These are phyloP conservation scores for Colletotrichum horii DNA, from an alignment of 2,329 filamentous ascomycete genomes.

Conservation along the genomic window DNA sequence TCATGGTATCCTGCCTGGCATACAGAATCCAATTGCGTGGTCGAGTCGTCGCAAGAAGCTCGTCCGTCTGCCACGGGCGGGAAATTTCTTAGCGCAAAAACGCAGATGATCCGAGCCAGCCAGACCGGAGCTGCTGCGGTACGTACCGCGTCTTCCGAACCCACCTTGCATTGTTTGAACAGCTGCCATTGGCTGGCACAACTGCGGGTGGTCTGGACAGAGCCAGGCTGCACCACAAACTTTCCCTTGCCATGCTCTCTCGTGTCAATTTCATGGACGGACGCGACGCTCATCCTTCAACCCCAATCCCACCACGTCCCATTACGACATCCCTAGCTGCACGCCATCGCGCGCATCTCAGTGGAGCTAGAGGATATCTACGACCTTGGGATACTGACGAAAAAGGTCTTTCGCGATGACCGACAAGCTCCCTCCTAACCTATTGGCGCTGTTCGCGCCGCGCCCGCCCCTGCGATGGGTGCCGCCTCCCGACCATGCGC, in stretches of 20 bases:
- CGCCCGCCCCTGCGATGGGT: constrained; percentile 91
- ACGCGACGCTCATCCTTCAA: constrained; percentile 1
- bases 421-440: constrained; percentile 91
- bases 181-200: background rate
- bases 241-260: constrained; percentile 1
- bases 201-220: background rate
- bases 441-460: constrained; percentile 93
- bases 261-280: constrained; percentile 8
- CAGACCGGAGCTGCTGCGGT: background rate
- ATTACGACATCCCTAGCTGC: background rate
- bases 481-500: constrained; percentile 79
- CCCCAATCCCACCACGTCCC: background rate
- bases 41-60: background rate
- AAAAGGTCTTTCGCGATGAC: constrained; percentile 69
- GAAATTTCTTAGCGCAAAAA: constrained; percentile 22
- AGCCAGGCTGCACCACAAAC: constrained; percentile 15
- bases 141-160: background rate
- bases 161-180: background rate
- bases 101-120: background rate
- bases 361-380: background rate
- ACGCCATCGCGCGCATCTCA: background rate
- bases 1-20: constrained; percentile 44
- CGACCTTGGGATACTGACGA: background rate
- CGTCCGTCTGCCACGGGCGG: background rate
- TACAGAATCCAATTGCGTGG: constrained; percentile 5